Evolutionary conservation across 2,329 filamentous ascomycete genomes (phyloP), one percentile per base, ranked within the genome.

Genomic region (Sporothrix phasma): DNA sequence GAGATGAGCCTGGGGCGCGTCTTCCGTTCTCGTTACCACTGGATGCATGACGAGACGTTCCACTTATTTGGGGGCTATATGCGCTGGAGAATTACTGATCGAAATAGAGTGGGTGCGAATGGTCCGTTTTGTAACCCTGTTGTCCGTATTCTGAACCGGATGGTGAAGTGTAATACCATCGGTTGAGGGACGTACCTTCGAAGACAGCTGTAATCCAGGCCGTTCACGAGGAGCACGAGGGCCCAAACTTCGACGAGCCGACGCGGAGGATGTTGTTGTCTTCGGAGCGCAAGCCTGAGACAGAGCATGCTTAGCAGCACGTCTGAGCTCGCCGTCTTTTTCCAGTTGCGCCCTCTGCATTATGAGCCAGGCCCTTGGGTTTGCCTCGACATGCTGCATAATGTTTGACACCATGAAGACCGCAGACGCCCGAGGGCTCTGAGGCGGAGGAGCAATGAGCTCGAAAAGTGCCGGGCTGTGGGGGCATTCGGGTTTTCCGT

Each of bases 341-440:
- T 76, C 70, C 39, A 85, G 77, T 29, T 79, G 73, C 3, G 75
- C 78, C 1, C 80, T 78, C 72, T 86, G 82, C 69, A 78, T 76
- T 61, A 73, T 73, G 31, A 83, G 73, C 80, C 81, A 85, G 2
- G 69, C 72, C 26, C 70, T 73, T 1, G 75, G 82, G 68, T 85
- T 75, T 29, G 70, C 68, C 22, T 69, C 69, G 69, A 74, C 83
- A 63, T 74, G 73, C 69, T 77, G 76, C 72, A 81, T 77, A 62
- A 85, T 76, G 53, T 81, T 76, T 3, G 82, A 82, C 63, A 76
- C 76, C 72, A 86, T 83, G 61, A 75, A 77, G 56, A 86, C 72
- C 17, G 77, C 76, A 45, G 84, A 71, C 69, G 80, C 76, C 69
- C 86, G 86, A 45, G 86, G 81, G 64, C 81, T 78, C 37, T 74